Evolutionary conservation across 2,329 filamentous ascomycete species (phyloP).

Genomic region (Cytospora chrysosperma): DNA sequence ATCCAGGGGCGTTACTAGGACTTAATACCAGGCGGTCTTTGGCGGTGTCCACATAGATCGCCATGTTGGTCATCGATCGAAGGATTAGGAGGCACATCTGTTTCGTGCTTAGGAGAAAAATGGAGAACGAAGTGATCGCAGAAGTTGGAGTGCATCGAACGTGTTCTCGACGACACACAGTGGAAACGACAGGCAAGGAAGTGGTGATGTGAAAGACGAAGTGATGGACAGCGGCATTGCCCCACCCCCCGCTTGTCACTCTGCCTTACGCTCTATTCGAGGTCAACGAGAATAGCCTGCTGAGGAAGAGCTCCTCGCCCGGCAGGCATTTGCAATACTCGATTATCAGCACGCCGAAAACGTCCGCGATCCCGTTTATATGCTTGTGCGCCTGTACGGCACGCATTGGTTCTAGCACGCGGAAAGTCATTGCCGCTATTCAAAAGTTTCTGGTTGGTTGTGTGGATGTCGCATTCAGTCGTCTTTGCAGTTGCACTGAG

Average conservation of each 20-base stretch:
- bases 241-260: neutral
- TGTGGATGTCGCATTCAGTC: slow-evolving; percentile 9
- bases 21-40: slow-evolving; percentile 22
- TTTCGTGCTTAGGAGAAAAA: slow-evolving; percentile 1
- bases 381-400: slow-evolving; percentile 1
- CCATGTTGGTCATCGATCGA: slow-evolving; percentile 9
- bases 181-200: neutral
- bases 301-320: neutral
- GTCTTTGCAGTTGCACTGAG: neutral
- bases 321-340: neutral
- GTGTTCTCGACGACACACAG: neutral
- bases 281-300: neutral
- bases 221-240: neutral
- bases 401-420: neutral
- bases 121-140: neutral
- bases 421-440: slow-evolving; percentile 5
- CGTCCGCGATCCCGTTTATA: neutral
- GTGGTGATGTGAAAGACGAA: neutral
- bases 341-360: neutral
- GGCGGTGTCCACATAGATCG: slow-evolving; percentile 19
- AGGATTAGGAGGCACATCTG: slow-evolving; percentile 5
- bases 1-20: slow-evolving; percentile 22
- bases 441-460: slow-evolving; percentile 14
- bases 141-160: neutral
- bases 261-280: neutral